Conservation (phyloP, 1,284 basidiomycete species). For the Apiotrichum akiyoshidainum region DNA sequence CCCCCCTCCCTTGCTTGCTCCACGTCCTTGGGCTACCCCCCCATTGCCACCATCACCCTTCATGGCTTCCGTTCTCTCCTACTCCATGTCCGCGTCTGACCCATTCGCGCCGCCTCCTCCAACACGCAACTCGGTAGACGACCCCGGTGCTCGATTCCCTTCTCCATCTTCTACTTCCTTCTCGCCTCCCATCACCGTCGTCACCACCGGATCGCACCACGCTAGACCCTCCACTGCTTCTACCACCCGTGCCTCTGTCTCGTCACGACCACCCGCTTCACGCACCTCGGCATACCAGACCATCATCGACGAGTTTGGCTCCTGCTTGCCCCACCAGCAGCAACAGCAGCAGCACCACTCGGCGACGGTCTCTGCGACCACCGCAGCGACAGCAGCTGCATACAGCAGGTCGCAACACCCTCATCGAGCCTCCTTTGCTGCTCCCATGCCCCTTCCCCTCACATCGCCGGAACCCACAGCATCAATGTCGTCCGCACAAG, state of each 20-base stretch:
- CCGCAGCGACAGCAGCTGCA: constrained; percentile 4
- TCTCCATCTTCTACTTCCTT: constrained; percentile 10
- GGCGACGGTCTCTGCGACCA: not conserved
- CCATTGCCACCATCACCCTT: constrained; percentile 3
- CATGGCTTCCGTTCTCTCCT: constrained; percentile 16
- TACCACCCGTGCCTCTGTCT: constrained; percentile 16
- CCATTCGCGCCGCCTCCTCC: constrained; percentile 17
- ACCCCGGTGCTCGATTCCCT: constrained; percentile 13
- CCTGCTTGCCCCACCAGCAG: constrained; percentile 11
- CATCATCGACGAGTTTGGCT: constrained; percentile 23
- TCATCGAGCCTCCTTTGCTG: constrained; percentile 17
- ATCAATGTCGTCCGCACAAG: constrained; percentile 25
- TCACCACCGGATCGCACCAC: constrained; percentile 7
- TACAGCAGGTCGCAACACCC: constrained; percentile 12
- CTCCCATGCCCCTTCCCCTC: constrained; percentile 29
- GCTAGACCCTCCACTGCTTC: constrained; percentile 18
- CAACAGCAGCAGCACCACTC: not conserved
- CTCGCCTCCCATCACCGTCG: too few species aligned
- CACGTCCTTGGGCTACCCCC: not conserved
- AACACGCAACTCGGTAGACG: constrained; percentile 18
- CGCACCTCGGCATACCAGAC: constrained; percentile 14
- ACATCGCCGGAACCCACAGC: constrained; percentile 28
- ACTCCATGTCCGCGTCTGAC: constrained; percentile 20
- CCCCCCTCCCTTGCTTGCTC: not conserved
- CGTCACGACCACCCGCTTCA: constrained; percentile 10